Evolutionary conservation across 805 yeast genomes (phyloP).

Genomic region (Zygoascus flipseniorum): DNA sequence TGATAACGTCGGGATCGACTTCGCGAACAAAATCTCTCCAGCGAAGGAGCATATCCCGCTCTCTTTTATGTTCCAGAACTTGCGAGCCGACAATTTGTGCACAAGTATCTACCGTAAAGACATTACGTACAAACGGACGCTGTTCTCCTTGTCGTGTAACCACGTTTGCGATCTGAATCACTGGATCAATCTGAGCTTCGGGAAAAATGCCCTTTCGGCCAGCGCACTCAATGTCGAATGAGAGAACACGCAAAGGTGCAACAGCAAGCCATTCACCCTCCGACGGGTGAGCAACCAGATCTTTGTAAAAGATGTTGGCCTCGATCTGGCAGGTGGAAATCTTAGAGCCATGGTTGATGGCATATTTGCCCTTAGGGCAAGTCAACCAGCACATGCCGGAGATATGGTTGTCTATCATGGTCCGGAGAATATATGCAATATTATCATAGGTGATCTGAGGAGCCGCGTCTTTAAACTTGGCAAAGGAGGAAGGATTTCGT

Average conservation of each 20-base stretch:
- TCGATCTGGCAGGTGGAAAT: conserved; percentile 84
- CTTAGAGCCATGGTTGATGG: conserved; percentile 27
- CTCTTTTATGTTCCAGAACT: conserved; percentile 65
- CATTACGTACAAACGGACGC: conserved; percentile 85
- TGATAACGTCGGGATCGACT: conserved; percentile 91
- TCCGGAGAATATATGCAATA: conserved; percentile 71
- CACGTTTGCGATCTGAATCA: conserved; percentile 94
- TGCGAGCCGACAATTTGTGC: conserved; percentile 91
- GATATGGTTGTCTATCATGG: conserved; percentile 88
- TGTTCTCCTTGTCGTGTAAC: conserved; percentile 74
- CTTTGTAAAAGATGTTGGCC: conserved; percentile 56
- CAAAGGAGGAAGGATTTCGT: conserved; percentile 62
- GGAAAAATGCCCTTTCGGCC: conserved; percentile 97
- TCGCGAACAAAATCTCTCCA: conserved; percentile 84
- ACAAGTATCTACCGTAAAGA: conserved; percentile 87
- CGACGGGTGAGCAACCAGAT: conserved; percentile 70
- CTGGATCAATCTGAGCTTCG: conserved; percentile 87
- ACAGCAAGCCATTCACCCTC: conserved; percentile 91
- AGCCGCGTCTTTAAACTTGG: conserved; percentile 44
- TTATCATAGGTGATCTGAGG: conserved; percentile 73
- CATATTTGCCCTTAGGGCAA: conserved; percentile 68
- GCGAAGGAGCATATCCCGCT: conserved; percentile 68
- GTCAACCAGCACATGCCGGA: conserved; percentile 97
- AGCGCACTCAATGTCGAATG: conserved; percentile 97
- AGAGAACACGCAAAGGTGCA: conserved; percentile 88